Evolutionary conservation across 2,329 filamentous ascomycete genomes (phyloP).

Genomic region (Cytospora leucostoma): DNA sequence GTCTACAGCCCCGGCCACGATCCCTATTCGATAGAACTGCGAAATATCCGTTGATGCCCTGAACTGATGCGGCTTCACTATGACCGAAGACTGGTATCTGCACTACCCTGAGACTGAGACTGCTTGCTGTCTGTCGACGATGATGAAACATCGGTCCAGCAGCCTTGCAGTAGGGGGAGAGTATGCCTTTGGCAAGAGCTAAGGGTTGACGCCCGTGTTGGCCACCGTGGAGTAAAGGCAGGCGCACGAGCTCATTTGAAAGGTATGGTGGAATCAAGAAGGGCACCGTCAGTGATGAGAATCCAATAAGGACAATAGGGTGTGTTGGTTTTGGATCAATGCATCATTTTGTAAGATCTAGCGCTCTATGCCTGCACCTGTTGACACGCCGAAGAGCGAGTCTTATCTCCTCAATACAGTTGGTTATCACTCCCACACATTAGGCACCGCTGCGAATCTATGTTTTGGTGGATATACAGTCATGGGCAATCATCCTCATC

Average conservation of each 20-base stretch:
- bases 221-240: neutral
- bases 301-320: neutral
- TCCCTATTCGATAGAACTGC: too few relatives aligned
- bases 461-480: conserved; percentile 20
- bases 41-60: too few relatives aligned
- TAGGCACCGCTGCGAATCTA: conserved; percentile 16
- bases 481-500: conserved; percentile 10
- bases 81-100: neutral
- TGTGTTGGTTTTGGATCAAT: conserved; percentile 1
- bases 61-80: neutral
- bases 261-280: neutral
- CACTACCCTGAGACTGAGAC: neutral
- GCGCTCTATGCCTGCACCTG: conserved; percentile 12
- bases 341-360: conserved; percentile 18
- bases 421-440: conserved; percentile 24
- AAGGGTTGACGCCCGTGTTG: neutral
- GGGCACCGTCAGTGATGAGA: neutral
- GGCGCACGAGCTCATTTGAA: neutral
- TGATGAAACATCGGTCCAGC: too few relatives aligned
- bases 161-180: neutral
- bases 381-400: conserved; percentile 10
- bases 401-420: conserved; percentile 13
- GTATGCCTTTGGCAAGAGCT: neutral
- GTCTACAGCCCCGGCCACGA: too few relatives aligned
- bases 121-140: neutral